These are phyloP conservation scores for Penicillium nordicum DNA, from an alignment of 2,329 filamentous ascomycete genomes.

Conservation along the genomic window DNA sequence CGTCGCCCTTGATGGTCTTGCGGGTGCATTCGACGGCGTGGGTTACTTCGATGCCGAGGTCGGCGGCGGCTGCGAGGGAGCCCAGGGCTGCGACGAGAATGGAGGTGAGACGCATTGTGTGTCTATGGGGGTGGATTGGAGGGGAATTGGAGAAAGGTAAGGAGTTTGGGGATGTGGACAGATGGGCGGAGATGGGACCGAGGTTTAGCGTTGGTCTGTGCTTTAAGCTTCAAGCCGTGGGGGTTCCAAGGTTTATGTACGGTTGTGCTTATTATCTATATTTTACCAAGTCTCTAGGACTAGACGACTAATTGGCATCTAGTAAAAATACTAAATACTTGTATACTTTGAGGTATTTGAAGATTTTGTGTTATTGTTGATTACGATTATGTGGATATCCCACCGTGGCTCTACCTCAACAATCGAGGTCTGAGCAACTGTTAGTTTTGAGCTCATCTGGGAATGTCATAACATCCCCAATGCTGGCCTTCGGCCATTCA, in stretches of 20 bases:
- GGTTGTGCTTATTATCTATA: too few relatives aligned
- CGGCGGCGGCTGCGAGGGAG: constrained; percentile 48
- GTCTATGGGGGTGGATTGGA: neutral
- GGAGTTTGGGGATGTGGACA: constrained; percentile 7
- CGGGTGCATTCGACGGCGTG: constrained; percentile 72
- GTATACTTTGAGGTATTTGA: neutral
- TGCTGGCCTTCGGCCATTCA: neutral
- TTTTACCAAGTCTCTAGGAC: too few relatives aligned
- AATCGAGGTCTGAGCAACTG: neutral
- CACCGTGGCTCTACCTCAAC: neutral
- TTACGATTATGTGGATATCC: neutral
- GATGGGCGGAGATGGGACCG: constrained; percentile 4
- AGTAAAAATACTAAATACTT: neutral
- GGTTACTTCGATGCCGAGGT: constrained; percentile 73
- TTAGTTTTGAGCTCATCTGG: neutral
- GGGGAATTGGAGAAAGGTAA: neutral
- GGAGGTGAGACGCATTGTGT: constrained; percentile 46
- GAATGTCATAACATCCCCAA: neutral
- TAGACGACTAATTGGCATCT: too few relatives aligned
- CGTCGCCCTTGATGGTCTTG: constrained; percentile 73
- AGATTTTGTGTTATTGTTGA: neutral
- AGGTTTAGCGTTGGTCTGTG: constrained; percentile 12
- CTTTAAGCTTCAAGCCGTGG: neutral
- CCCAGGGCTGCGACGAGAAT: constrained; percentile 40
- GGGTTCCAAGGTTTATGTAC: neutral